phyloP scores from a whole-genome alignment of 371 early-diverging fungal genomes.

The Syncephalastrum racemosum region DNA sequence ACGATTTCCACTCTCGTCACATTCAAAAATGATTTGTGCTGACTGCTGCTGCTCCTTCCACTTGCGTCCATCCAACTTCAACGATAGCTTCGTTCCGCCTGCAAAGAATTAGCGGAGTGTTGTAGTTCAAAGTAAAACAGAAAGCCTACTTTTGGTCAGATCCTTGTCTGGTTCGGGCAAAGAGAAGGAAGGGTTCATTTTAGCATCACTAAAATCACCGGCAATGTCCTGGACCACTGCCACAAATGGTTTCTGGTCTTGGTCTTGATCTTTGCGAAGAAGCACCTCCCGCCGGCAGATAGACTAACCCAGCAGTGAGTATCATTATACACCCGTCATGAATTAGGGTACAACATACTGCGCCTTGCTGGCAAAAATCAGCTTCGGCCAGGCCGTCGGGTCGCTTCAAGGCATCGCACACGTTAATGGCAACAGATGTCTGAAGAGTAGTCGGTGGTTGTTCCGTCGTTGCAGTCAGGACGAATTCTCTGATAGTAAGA shows the following conservation, averaged over 20 bases:
- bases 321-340: not conserved
- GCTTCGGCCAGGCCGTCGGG: slow-evolving; percentile 11
- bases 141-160: slow-evolving; percentile 18
- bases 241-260: slow-evolving; percentile 8
- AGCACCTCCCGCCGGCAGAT: slow-evolving; percentile 16
- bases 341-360: slow-evolving; percentile 9
- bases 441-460: slow-evolving; percentile 4
- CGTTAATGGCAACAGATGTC: slow-evolving; percentile 14
- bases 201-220: slow-evolving; percentile 13
- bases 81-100: slow-evolving; percentile 16
- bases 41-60: slow-evolving; percentile 12
- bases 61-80: slow-evolving; percentile 20
- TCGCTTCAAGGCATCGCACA: slow-evolving; percentile 15
- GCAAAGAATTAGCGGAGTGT: not conserved
- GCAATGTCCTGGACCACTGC: slow-evolving; percentile 12
- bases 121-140: too few species aligned
- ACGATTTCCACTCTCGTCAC: slow-evolving; percentile 14
- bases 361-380: slow-evolving; percentile 18
- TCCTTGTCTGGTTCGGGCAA: slow-evolving; percentile 12
- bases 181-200: slow-evolving; percentile 15
- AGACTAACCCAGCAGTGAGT: slow-evolving; percentile 7
- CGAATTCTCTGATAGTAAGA: slow-evolving; percentile 7
- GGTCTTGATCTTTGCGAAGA: not conserved
- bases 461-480: slow-evolving; percentile 3
- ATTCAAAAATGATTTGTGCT: slow-evolving; percentile 21